A percentile compares a stretch with the other conserved stretches of the same genome.
These are phyloP conservation scores for Epichloe elymi DNA, from an alignment of 2,329 filamentous ascomycete genomes.

Conservation along the genomic window DNA sequence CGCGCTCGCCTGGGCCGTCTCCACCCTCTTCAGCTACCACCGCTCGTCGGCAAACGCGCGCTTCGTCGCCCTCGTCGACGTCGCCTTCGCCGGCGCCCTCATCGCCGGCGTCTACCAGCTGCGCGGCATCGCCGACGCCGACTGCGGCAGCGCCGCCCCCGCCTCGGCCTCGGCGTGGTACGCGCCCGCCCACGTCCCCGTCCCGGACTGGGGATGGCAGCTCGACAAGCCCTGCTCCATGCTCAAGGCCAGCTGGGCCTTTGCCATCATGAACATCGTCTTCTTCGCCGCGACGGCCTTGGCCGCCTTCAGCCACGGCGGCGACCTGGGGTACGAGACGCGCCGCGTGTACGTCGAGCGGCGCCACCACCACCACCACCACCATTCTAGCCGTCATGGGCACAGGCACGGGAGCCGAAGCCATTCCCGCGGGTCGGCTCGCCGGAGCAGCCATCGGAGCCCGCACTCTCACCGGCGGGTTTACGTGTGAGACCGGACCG, in stretches of 20 bases:
- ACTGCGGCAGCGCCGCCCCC: slow-evolving; percentile 50
- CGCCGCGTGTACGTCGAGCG: slow-evolving; percentile 9
- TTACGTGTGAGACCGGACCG: slow-evolving; percentile 37
- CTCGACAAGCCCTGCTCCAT: slow-evolving; percentile 73
- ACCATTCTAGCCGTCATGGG: slow-evolving; percentile 25
- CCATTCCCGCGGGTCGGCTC: not conserved
- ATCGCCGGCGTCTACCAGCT: slow-evolving; percentile 49
- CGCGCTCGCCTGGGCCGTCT: slow-evolving; percentile 48
- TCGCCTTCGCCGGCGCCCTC: slow-evolving; percentile 49
- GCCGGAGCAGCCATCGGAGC: slow-evolving; percentile 20
- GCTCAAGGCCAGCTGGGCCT: slow-evolving; percentile 81
- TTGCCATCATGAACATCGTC: slow-evolving; percentile 77
- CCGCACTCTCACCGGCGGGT: slow-evolving; percentile 38
- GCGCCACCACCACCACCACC: slow-evolving; percentile 8
- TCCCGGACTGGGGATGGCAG: slow-evolving; percentile 36
- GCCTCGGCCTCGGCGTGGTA: slow-evolving; percentile 34
- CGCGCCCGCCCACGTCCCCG: slow-evolving; percentile 38
- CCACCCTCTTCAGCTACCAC: slow-evolving; percentile 54
- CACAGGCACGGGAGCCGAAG: slow-evolving; percentile 27
- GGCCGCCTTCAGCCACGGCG: slow-evolving; percentile 49
- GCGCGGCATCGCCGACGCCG: slow-evolving; percentile 43
- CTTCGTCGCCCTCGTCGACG: slow-evolving; percentile 47
- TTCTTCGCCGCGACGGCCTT: slow-evolving; percentile 70
- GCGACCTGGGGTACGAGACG: slow-evolving; percentile 31
- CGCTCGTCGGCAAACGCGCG: slow-evolving; percentile 45